Percentiles rank a stretch among this genome's conserved stretches.
These are phyloP conservation scores for Bisporella sp. DNA, from an alignment of 2,329 filamentous ascomycete species.

Conservation along the genomic window DNA sequence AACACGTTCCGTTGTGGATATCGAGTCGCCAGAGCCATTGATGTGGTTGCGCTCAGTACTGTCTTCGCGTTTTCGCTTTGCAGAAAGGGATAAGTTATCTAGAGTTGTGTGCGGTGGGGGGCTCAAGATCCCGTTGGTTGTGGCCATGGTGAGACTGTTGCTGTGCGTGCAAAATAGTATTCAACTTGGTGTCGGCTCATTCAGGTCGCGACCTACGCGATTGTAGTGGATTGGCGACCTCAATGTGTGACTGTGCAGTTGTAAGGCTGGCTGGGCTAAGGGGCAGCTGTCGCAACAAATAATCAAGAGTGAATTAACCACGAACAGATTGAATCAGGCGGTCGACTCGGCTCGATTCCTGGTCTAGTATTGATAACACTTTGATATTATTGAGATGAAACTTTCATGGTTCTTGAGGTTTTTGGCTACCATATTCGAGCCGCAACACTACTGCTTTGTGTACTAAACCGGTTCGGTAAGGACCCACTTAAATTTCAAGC, in stretches of 20 bases:
- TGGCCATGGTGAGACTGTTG: conserved; percentile 21
- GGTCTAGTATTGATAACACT: too few species aligned
- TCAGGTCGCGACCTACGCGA: conserved; percentile 9
- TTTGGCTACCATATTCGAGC: too few species aligned
- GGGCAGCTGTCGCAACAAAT: too few species aligned
- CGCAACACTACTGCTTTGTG: too few species aligned
- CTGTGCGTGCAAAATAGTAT: background rate
- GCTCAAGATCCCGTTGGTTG: conserved; percentile 35
- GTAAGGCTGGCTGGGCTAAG: background rate
- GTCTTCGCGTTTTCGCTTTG: conserved; percentile 54
- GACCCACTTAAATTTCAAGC: too few species aligned
- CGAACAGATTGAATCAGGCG: too few species aligned
- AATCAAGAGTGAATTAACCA: too few species aligned
- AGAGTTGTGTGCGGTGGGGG: conserved; percentile 25
- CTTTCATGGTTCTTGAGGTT: too few species aligned
- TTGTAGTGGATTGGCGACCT: conserved; percentile 4
- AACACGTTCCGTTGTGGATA: conserved; percentile 18
- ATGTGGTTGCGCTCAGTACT: conserved; percentile 30
- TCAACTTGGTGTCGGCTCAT: too few species aligned
- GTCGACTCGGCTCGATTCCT: too few species aligned
- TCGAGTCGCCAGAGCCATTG: conserved; percentile 20
- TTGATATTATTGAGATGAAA: too few species aligned
- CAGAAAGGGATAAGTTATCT: conserved; percentile 26
- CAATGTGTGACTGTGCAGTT: conserved; percentile 7
- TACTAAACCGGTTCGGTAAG: too few species aligned